phyloP scores from a whole-genome alignment of 140 eudicot species.

The Flaveria floridana region DNA sequence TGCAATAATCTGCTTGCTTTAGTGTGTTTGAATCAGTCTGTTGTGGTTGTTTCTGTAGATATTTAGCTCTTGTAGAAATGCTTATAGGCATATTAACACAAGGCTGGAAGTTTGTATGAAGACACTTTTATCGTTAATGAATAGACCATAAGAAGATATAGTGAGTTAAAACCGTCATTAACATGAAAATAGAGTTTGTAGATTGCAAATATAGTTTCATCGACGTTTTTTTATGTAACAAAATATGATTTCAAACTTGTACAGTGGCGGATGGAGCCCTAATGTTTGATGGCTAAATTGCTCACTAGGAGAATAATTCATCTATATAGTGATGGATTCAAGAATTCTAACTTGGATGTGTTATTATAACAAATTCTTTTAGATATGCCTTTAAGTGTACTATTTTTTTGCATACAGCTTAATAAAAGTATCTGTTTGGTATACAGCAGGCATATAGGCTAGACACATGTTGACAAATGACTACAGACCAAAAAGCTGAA shows the following conservation, averaged over 20 bases:
- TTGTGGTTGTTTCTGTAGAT: background rate
- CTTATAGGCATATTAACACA: background rate
- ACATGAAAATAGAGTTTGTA: background rate
- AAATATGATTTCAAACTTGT: background rate
- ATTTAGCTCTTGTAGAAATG: background rate
- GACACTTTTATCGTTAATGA: background rate
- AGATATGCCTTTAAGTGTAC: background rate
- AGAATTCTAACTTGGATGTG: background rate
- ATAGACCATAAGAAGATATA: background rate
- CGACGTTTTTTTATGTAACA: background rate
- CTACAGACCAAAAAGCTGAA: constrained; percentile 4
- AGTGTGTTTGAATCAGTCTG: background rate
- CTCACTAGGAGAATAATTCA: background rate
- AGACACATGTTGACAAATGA: background rate
- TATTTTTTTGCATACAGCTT: background rate
- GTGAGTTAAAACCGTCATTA: background rate
- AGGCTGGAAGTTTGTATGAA: background rate
- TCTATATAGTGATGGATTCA: background rate
- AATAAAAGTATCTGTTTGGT: background rate
- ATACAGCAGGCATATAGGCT: background rate
- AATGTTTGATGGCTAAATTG: background rate
- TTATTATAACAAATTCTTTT: background rate
- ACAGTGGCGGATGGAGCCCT: background rate
- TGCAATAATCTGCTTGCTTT: background rate
- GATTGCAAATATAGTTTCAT: background rate